Percentiles rank a stretch among this genome's conserved stretches.
Evolutionary conservation across 306 rosid genomes (phyloP).

Genomic region (Phaseolus lunatus): DNA sequence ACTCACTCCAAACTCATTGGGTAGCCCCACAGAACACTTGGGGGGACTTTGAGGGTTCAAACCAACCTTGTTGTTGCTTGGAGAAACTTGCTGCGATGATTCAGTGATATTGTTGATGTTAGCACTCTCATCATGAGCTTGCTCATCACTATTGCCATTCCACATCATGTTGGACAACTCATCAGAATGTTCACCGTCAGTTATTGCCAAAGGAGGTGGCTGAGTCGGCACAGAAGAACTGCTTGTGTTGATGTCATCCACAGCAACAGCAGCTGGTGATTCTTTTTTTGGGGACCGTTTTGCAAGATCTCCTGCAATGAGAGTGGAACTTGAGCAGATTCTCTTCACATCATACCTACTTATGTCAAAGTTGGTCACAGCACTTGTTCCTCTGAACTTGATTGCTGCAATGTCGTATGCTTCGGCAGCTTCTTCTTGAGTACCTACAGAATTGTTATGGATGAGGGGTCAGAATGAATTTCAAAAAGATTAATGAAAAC

Average conservation of each 20-base stretch:
- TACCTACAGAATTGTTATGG: constrained; percentile 57
- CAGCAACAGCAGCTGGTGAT: not conserved
- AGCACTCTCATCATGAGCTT: constrained; percentile 46
- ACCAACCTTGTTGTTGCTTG: constrained; percentile 47
- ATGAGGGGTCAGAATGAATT: not conserved
- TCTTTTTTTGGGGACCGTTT: constrained; percentile 77
- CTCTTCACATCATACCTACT: constrained; percentile 96
- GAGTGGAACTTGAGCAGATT: constrained; percentile 95
- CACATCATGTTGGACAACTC: constrained; percentile 78
- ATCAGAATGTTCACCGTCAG: constrained; percentile 58
- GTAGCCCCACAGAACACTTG: constrained; percentile 50
- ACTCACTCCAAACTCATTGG: constrained; percentile 55
- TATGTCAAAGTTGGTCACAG: constrained; percentile 95
- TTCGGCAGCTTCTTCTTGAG: constrained; percentile 99
- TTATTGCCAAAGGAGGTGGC: constrained; percentile 60
- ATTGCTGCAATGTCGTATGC: constrained; percentile 99
- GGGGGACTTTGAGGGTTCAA: constrained; percentile 57
- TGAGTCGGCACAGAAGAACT: constrained; percentile 54
- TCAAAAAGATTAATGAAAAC: constrained; percentile 22
- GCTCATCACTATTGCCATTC: constrained; percentile 52
- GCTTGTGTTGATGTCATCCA: constrained; percentile 55
- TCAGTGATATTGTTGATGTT: constrained; percentile 31
- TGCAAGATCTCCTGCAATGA: constrained; percentile 84
- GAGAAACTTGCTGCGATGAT: constrained; percentile 41
- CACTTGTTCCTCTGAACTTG: constrained; percentile 94